Evolutionary conservation across 2,329 filamentous ascomycete genomes (phyloP), one percentile per base, ranked within the genome.

Genomic region (Pezicula radicicola): DNA sequence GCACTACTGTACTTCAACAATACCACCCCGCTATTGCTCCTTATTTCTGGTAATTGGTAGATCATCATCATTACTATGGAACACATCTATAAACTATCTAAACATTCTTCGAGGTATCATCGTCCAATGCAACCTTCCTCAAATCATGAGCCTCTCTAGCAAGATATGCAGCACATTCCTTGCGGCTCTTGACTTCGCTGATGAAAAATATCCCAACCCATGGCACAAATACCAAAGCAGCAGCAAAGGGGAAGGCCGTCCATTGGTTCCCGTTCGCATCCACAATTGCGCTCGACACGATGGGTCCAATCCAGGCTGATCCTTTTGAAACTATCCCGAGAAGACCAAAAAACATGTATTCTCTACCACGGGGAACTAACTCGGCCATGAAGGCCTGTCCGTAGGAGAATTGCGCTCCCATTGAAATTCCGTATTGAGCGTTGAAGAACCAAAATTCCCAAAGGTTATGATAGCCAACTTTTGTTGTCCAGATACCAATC

Each of bases 361-460:
- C 63, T 40, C 63, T 52, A 18, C 64, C 64, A 4, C 60, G 55
- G 1, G 64, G 64, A 3, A 66, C 60, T 3, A 66, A 46, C 40
- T 66, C 64, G 9, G 61, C 61, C 62, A 66, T 64, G 44, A 65
- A 64, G 3, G 63, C 62, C 52, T 66, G 64, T 12, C 63, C 62
- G 40, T 66, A 66, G 7, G 62, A 60, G 37, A 61, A 66, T 41
- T 66, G 62, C 5, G 60, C 52, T 5, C 63, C 64, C 1, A 63
- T 25, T 2, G 58, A 62, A 15, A 65, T 52, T n/a, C 64, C 63
- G 21, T 55, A 66, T 25, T 56, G 54, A 9, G 57, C 59, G 30
- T 55, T 52, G 44, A 63, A 65, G n/a, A 64, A 37, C 64, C 64
- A 66, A 45, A 66, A 66, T 33, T 66, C 64, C 63, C 64, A 65